Evolutionary conservation across 176 grass and related monocot genomes (phyloP).

Genomic region (Eleusine coracana): DNA sequence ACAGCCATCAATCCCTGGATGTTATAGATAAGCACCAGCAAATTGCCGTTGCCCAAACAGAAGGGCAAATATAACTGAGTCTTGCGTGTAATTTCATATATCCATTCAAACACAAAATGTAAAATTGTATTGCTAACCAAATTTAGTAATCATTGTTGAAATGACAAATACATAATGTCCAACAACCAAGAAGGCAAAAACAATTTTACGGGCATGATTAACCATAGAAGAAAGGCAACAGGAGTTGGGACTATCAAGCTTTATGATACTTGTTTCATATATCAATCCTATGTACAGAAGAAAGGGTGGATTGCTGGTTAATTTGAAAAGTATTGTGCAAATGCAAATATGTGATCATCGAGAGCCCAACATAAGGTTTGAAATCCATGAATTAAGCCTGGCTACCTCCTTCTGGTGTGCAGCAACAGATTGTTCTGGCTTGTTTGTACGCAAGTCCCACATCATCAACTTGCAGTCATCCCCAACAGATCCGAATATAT

Average conservation of each 20-base stretch:
- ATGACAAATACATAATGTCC: not conserved
- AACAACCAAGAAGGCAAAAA: not conserved
- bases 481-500: constrained; percentile 94
- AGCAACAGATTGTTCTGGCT: constrained; percentile 58
- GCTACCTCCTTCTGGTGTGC: constrained; percentile 85
- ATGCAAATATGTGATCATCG: not conserved
- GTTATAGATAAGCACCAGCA: not conserved
- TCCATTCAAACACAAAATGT: not conserved
- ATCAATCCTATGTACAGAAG: not conserved
- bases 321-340: not conserved
- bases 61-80: not conserved
- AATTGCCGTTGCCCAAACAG: constrained; percentile 4
- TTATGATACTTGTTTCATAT: not conserved
- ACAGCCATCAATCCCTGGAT: constrained; percentile 11
- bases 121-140: not conserved
- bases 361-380: not conserved
- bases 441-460: constrained; percentile 87
- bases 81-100: not conserved
- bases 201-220: not conserved
- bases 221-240: not conserved
- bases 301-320: not conserved
- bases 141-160: not conserved
- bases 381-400: constrained; percentile 25
- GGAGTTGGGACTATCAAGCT: not conserved
- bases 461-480: constrained; percentile 95